phyloP scores from a whole-genome alignment of 2,329 filamentous ascomycete species.

The Eutypella sp. region DNA sequence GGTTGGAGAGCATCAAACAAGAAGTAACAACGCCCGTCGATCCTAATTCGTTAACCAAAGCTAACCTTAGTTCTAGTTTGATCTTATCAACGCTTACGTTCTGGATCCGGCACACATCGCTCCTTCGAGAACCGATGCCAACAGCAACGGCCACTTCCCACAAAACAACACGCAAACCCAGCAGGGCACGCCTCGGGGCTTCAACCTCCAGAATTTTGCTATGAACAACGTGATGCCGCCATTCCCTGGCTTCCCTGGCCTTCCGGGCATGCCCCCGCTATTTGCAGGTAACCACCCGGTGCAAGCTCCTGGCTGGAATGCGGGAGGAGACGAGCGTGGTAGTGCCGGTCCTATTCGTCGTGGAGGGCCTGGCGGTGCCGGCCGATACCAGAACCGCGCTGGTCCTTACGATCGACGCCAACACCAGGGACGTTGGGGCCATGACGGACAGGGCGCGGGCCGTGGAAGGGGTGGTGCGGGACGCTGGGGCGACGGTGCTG shows the following conservation, averaged over 20 bases:
- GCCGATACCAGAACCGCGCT: constrained; percentile 57
- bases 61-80: constrained; percentile 55
- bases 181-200: constrained; percentile 83
- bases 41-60: neutral
- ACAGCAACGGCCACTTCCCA: constrained; percentile 93
- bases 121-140: constrained; percentile 86
- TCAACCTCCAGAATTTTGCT: constrained; percentile 73
- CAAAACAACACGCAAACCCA: constrained; percentile 69
- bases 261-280: constrained; percentile 52
- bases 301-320: constrained; percentile 43
- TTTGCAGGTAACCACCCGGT: constrained; percentile 40
- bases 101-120: constrained; percentile 92
- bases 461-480: constrained; percentile 48
- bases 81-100: constrained; percentile 90
- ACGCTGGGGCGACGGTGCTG: constrained; percentile 67
- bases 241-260: constrained; percentile 53
- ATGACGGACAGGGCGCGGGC: constrained; percentile 47
- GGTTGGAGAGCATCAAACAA: constrained; percentile 72
- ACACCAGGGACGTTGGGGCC: constrained; percentile 46
- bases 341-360: constrained; percentile 62
- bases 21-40: constrained; percentile 62
- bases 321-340: constrained; percentile 48
- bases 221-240: constrained; percentile 53
- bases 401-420: constrained; percentile 70
- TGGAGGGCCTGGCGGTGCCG: constrained; percentile 50